A percentile compares a stretch with the other conserved stretches of the same genome.
These are phyloP conservation scores for Camellia japonica DNA, from an alignment of 148 eudicot species.

Conservation along the genomic window DNA sequence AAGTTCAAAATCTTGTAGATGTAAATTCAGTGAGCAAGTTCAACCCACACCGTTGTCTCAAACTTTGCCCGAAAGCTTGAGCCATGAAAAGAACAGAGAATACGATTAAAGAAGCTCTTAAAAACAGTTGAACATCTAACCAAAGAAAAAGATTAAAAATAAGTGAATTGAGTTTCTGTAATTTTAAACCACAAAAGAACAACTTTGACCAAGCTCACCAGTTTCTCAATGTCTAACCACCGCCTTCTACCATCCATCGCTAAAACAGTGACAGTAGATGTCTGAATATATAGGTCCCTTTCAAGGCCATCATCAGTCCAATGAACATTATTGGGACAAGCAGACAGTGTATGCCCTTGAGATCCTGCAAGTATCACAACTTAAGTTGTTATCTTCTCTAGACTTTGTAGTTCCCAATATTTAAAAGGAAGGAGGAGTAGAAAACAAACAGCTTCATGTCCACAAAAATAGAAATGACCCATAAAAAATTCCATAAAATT, in stretches of 20 bases:
- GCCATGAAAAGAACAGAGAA: no score
- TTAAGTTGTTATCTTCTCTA: neutral
- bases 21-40: neutral
- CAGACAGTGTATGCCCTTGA: conserved; percentile 28
- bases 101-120: no score
- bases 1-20: neutral
- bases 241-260: conserved; percentile 98
- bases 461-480: neutral
- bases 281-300: conserved; percentile 81
- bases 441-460: neutral
- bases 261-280: conserved; percentile 69
- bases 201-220: conserved; percentile 57
- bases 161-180: neutral
- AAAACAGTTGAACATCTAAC: conserved; percentile 8
- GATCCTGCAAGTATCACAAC: conserved; percentile 46
- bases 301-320: conserved; percentile 86
- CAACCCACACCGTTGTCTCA: neutral
- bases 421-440: neutral
- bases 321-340: conserved; percentile 64
- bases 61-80: neutral
- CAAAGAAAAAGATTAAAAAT: conserved; percentile 2
- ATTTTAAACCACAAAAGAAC: conserved; percentile 1
- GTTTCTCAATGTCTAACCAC: conserved; percentile 92
- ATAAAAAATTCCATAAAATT: neutral
- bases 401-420: neutral